Percentiles rank a stretch among this genome's conserved stretches.
Evolutionary conservation across 192 early-diverging fungal genomes (phyloP).

Genomic region (Mortierella alpina): DNA sequence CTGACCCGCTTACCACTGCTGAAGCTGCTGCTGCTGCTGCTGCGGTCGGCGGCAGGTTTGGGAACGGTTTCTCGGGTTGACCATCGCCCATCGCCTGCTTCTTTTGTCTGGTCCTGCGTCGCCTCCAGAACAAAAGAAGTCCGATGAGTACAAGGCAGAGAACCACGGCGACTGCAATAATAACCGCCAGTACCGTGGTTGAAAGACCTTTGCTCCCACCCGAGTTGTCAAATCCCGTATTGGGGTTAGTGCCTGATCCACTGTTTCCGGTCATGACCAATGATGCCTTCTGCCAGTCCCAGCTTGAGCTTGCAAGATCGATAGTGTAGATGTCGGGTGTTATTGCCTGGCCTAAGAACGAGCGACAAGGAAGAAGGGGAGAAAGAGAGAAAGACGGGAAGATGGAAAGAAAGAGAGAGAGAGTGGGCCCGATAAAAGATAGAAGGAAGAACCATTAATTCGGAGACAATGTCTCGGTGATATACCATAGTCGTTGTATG

Average conservation of each 20-base stretch:
- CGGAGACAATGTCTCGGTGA: too few species aligned
- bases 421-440: not conserved
- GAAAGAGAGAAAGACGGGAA: not conserved
- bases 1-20: too few species aligned
- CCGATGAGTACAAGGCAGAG: not conserved
- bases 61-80: not conserved
- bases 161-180: not conserved
- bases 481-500: too few species aligned
- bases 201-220: not conserved
- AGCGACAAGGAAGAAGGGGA: not conserved
- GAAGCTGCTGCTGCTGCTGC: too few species aligned
- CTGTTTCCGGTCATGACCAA: not conserved
- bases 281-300: slow-evolving; percentile 11
- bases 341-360: not conserved
- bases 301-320: slow-evolving; percentile 5
- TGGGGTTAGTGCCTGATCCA: not conserved
- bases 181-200: not conserved
- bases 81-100: not conserved
- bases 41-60: too few species aligned
- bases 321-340: slow-evolving; percentile 4
- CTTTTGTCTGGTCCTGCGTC: slow-evolving; percentile 3
- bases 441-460: too few species aligned
- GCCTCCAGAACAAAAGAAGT: slow-evolving; percentile 1
- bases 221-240: not conserved
- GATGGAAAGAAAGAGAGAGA: not conserved